phyloP scores from a whole-genome alignment of 1,284 basidiomycete genomes.

The Melampsora americana region DNA sequence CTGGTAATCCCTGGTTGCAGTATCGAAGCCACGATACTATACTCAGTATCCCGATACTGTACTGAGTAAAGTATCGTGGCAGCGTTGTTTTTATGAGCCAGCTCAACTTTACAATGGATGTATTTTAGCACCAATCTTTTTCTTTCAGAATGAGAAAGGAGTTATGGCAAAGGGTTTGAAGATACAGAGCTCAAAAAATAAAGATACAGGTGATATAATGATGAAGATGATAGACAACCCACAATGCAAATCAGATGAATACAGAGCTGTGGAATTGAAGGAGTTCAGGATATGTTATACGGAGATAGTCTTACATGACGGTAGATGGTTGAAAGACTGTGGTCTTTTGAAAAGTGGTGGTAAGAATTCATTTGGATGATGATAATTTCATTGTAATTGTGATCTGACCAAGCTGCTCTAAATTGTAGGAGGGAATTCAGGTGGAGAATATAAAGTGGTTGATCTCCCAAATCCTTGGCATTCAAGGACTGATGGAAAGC shows the following conservation, averaged over 20 bases:
- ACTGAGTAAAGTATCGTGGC: too few species aligned
- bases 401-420: too few species aligned
- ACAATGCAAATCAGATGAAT: background rate
- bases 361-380: background rate
- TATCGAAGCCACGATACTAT: too few species aligned
- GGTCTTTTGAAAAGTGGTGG: background rate
- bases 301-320: background rate
- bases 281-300: background rate
- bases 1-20: too few species aligned
- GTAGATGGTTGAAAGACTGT: background rate
- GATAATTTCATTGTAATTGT: too few species aligned
- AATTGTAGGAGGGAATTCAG: too few species aligned
- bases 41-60: too few species aligned
- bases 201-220: background rate
- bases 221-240: background rate
- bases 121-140: background rate
- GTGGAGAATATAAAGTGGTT: too few species aligned
- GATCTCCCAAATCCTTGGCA: too few species aligned
- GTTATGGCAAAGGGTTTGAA: background rate
- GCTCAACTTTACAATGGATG: background rate
- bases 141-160: background rate
- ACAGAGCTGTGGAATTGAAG: background rate
- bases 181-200: background rate
- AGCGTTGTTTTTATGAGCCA: background rate
- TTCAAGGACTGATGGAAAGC: too few species aligned